Evolutionary conservation across 176 grass and related monocot species (phyloP).

Genomic region (sorghum (Sorghum bicolor)): DNA sequence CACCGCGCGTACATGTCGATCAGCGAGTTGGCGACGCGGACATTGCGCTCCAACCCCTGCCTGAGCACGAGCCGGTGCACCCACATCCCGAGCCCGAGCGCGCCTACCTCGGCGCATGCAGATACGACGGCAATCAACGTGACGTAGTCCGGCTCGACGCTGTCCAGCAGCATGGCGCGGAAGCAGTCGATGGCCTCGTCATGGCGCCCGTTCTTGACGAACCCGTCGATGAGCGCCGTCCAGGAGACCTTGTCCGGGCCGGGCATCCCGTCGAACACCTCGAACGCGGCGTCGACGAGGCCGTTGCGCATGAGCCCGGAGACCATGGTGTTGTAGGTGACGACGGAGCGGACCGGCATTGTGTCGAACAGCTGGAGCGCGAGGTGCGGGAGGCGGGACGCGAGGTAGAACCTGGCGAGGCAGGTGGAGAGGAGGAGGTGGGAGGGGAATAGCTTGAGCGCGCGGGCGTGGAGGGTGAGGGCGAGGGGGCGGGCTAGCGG

Average conservation of each 20-base stretch:
- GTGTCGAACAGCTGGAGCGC: conserved; percentile 53
- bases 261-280: conserved; percentile 55
- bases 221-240: conserved; percentile 62
- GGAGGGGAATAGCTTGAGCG: conserved; percentile 48
- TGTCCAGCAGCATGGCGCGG: conserved; percentile 41
- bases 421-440: conserved; percentile 68
- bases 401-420: conserved; percentile 58
- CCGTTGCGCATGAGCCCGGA: conserved; percentile 55
- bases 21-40: conserved; percentile 54
- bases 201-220: conserved; percentile 51
- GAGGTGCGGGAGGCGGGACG: conserved; percentile 39
- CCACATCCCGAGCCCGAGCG: conserved; percentile 63
- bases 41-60: conserved; percentile 26
- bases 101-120: conserved; percentile 49
- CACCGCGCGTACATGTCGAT: conserved; percentile 76
- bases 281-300: conserved; percentile 33
- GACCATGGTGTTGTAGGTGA: conserved; percentile 71
- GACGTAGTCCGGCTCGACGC: conserved; percentile 51
- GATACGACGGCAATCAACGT: conserved; percentile 47
- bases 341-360: conserved; percentile 43
- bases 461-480: conserved; percentile 39
- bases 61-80: conserved; percentile 38
- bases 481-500: conserved; percentile 26
- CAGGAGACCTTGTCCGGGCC: conserved; percentile 61
- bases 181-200: conserved; percentile 60